Base-by-base conservation (phyloP, 2,329 filamentous ascomycete genomes). In the Alternaria conjuncta region DNA sequence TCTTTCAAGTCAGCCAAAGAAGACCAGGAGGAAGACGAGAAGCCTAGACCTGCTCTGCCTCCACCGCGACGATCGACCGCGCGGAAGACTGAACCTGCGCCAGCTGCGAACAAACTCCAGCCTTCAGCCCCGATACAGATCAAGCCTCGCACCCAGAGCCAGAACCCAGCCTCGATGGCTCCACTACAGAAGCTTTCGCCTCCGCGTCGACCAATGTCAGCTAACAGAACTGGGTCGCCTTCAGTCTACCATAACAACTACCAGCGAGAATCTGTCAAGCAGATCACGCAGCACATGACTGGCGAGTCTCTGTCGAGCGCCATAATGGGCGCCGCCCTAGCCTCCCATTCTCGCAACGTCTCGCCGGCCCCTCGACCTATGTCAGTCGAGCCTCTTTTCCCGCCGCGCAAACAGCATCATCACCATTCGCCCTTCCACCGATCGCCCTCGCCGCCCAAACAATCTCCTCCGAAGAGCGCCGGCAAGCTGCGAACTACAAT, bases 251-350 rank as follows among this genome's bases (percentile, higher is more conserved):
- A 82, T 80, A 82, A 63, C 74, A 80, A 65, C 69, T 83, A 72
- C 75, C 81, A 72, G 60, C 77, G 74, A 61, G 75, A 67, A 65
- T 81, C 53, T 1, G 72, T 78, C 15, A 79, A 73, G 63, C 74
- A 78, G 10, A 79, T 82, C 47, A 79, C 80, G 9, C 82, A 83
- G 8, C 80, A 84, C 55, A 83, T 89, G 26, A 86, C 86, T 1
- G 84, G 92, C 10, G 86, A 90, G 62, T 89, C 89, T 0, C 86
- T 94, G 8, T 89, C 91, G 12, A 88, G 88, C 71, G 92, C 92
- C 66, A 93, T 94, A 61, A 86, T 94, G 71, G 92, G 91, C 3
- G 89, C 91, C 2, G 91, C 89, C 23, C 83, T 94, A 0, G 92
- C 92, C 6, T 64, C 65, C 10, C 88, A 90, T 1, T 85, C 89